Base-by-base conservation (phyloP, 352 stramenopile genomes). In the Halophytophthora polymorphica region DNA sequence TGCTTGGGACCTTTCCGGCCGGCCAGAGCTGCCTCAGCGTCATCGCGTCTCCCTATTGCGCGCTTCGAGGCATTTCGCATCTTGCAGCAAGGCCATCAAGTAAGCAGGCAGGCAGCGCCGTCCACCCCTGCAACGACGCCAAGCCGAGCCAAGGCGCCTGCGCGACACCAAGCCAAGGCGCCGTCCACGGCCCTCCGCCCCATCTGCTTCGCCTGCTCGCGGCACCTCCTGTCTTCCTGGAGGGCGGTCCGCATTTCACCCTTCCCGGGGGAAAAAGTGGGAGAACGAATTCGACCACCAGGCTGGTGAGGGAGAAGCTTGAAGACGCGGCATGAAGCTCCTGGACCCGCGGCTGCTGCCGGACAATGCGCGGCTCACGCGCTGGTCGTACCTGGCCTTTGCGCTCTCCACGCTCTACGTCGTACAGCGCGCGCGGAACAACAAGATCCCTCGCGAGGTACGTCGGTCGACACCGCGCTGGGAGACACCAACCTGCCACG, bases 331-430 rank as follows among this genome's bases (percentile, higher is more conserved):
- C 8, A 76, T 76, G 63, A 70, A 68, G 46, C 35, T 68, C 45
- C 19, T 71, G 33, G 48, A 57, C 21, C 62, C 55, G 14, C 18
- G 42, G 29, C 39, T 39, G 11, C 50, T 36, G 40, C 45, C 72
- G 40, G 60, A 45, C 50, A 53, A 23, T 29, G 64, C 69, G 36
- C 64, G 67, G 11, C 56, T 73, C 35, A 66, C 60, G 44, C 67
- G 67, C 46, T 77, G 67, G 67, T 42, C 60, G 25, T 78, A 78
- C 50, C 41, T 74, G 54, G 61, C 51, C 12, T 78, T 78, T 37
- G 45, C 58, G n/a, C 51, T 72, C 14, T 57, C 58, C 38, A 78
- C 61, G 25, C 52, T 78, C 15, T 72, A 75, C 37, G 19, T 78
- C 31, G 51, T 75, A 23, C 57, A 64, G 55, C 68, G 68, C 21